Evolutionary conservation across 805 yeast species (phyloP), one percentile per base, ranked within the genome.

Genomic region (Starmera pachycereana): DNA sequence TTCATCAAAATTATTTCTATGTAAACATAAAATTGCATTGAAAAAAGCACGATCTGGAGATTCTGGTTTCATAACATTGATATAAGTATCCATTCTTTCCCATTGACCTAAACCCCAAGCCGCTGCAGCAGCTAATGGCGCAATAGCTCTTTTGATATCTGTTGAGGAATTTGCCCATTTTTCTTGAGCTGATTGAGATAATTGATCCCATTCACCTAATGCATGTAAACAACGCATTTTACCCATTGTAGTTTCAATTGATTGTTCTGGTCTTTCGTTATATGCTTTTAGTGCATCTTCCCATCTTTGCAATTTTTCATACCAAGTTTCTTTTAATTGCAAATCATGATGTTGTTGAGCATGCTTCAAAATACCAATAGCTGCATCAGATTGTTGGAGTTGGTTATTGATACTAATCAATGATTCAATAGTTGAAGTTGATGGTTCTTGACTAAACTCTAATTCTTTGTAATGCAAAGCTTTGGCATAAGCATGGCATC

Each of bases 41-140:
- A 90, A 92, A 59, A 92, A 94, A 2, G 96, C 90, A 43, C 88
- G 78, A 55, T 92, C 97, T 0, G 97, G 96, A 3, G 96, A 84
- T 45, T 87, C 96, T 3, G 76, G 67, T 49, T 86, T 86, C 95
- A 92, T 88, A 2, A 84, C 95, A 47, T 77, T 68, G 41, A 90
- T 89, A 51, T 88, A 92, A 8, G 83, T 75, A 52, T 86, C 97
- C 88, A 94, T 89, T 51, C 85, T 71, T 48, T 88, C 96, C 98
- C 98, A 94, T 54, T 86, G 92, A 2, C 90, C 90, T 33, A 94
- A 66, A 12, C 97, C 97, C 98, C 98, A 92, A 1, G 97, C 87
- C 1, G 98, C 97, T 3, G 97, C 97, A 0, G 98, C 98, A 0
- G 97, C 98, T 40, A 94, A 65, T 1, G 98, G 97, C 2, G 98